Percentiles rank a stretch among this genome's conserved stretches.
Evolutionary conservation across 2,329 filamentous ascomycete genomes (phyloP).

Genomic region (Anthostomella pinea): DNA sequence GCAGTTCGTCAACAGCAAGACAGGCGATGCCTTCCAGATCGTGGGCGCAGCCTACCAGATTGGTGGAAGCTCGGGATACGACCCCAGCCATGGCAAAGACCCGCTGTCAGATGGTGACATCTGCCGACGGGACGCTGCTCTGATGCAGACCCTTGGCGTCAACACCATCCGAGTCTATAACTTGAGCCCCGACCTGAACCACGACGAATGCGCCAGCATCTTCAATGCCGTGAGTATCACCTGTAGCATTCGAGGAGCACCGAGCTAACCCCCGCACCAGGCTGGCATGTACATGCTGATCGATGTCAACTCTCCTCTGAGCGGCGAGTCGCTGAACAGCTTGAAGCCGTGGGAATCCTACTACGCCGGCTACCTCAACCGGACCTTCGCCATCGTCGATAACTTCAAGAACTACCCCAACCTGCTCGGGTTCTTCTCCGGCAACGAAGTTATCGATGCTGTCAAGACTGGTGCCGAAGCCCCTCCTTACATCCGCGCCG

Average conservation of each 20-base stretch:
- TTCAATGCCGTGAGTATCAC: slow-evolving; percentile 54
- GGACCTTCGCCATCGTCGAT: slow-evolving; percentile 65
- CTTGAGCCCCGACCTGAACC: slow-evolving; percentile 62
- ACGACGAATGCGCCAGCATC: slow-evolving; percentile 64
- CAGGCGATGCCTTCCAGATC: slow-evolving; percentile 61
- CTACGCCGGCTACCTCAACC: slow-evolving; percentile 59
- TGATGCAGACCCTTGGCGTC: slow-evolving; percentile 63
- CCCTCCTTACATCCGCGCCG: slow-evolving; percentile 70
- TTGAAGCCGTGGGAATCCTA: slow-evolving; percentile 57
- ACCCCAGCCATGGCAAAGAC: slow-evolving; percentile 52
- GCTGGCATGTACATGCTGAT: slow-evolving; percentile 67
- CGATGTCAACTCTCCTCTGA: slow-evolving; percentile 64
- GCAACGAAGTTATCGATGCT: slow-evolving; percentile 75
- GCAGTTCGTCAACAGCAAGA: slow-evolving; percentile 58
- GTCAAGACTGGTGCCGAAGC: slow-evolving; percentile 55
- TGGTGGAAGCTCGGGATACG: slow-evolving; percentile 61
- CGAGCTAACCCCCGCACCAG: slow-evolving; percentile 7
- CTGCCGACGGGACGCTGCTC: slow-evolving; percentile 62
- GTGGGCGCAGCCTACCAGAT: slow-evolving; percentile 69
- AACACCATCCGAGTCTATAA: slow-evolving; percentile 72
- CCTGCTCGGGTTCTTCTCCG: slow-evolving; percentile 71
- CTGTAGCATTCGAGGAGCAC: background rate
- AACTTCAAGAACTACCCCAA: slow-evolving; percentile 66
- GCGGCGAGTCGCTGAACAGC: slow-evolving; percentile 56
- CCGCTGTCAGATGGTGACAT: slow-evolving; percentile 56